These are phyloP conservation scores for Circinella minor DNA, from an alignment of 371 early-diverging fungal genomes.

Conservation along the genomic window DNA sequence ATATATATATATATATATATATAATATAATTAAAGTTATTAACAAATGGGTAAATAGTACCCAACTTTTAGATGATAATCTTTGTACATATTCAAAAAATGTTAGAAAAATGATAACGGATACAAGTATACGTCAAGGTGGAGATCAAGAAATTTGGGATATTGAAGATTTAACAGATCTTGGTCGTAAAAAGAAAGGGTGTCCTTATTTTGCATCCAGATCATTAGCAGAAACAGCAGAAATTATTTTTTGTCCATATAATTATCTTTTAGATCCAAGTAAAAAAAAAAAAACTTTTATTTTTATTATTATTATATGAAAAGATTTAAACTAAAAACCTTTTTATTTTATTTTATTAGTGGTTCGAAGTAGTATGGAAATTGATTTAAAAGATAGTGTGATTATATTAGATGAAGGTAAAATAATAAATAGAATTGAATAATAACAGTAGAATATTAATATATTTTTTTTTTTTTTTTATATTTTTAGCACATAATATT, in stretches of 20 bases:
- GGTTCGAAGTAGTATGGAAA: conserved; percentile 63
- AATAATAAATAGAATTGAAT: conserved; percentile 25
- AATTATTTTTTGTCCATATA: conserved; percentile 92
- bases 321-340: no score
- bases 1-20: no score
- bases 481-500: conserved; percentile 53
- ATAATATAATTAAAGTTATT: no score
- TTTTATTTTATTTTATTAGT: conserved; percentile 24
- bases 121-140: conserved; percentile 9
- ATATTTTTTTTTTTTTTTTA: background rate
- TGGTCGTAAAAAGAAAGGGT: conserved; percentile 55
- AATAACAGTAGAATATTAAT: no score
- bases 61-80: conserved; percentile 33
- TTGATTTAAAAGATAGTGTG: conserved; percentile 64
- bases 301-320: background rate
- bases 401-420: conserved; percentile 90
- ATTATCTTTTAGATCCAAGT: conserved; percentile 85
- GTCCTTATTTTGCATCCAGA: conserved; percentile 86
- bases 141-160: conserved; percentile 56
- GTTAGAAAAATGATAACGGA: conserved; percentile 21
- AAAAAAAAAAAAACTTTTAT: conserved; percentile 24
- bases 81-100: conserved; percentile 28
- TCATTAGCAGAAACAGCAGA: conserved; percentile 67
- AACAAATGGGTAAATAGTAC: conserved; percentile 18
- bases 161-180: conserved; percentile 73